phyloP scores from a whole-genome alignment of 768 basidiomycete genomes.

The Trametes cinnabarina region DNA sequence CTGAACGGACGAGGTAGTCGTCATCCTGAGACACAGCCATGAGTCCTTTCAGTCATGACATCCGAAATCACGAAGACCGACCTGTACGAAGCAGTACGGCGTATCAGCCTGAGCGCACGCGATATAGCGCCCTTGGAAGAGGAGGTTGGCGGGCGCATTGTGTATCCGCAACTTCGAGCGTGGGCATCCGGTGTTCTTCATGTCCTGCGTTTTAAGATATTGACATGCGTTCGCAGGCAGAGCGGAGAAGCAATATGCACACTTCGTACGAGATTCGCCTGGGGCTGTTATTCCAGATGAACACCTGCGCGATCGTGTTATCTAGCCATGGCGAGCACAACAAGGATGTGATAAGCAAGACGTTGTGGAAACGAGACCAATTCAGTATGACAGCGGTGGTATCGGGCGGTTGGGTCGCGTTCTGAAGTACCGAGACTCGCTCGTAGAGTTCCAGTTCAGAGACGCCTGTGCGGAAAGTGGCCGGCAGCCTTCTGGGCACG shows the following conservation, averaged over 20 bases:
- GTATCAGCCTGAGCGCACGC: slow-evolving; percentile 53
- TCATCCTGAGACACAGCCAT: slow-evolving; percentile 50
- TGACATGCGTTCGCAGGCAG: neutral
- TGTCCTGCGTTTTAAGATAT: slow-evolving; percentile 34
- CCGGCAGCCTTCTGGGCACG: slow-evolving; percentile 15
- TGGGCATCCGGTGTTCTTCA: slow-evolving; percentile 39
- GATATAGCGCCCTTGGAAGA: slow-evolving; percentile 61
- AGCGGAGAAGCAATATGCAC: slow-evolving; percentile 16
- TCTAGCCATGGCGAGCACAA: slow-evolving; percentile 49
- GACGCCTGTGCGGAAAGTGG: slow-evolving; percentile 11
- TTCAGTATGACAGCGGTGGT: slow-evolving; percentile 61
- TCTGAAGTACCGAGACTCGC: slow-evolving; percentile 14
- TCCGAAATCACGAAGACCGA: slow-evolving; percentile 22
- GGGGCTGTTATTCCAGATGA: slow-evolving; percentile 66
- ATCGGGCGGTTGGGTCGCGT: slow-evolving; percentile 30
- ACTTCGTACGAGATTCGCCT: slow-evolving; percentile 43
- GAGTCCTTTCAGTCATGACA: neutral
- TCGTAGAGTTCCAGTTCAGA: slow-evolving; percentile 11
- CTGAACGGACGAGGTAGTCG: slow-evolving; percentile 60
- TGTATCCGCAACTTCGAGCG: slow-evolving; percentile 46
- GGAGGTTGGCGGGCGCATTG: slow-evolving; percentile 56
- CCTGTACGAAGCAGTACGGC: slow-evolving; percentile 63
- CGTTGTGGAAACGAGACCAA: slow-evolving; percentile 66
- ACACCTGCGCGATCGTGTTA: slow-evolving; percentile 45
- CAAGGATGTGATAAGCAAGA: slow-evolving; percentile 49